Percentiles rank a stretch among this genome's conserved stretches.
phyloP scores from a whole-genome alignment of 2,329 filamentous ascomycete genomes.

The Dothideomycetes sp. region DNA sequence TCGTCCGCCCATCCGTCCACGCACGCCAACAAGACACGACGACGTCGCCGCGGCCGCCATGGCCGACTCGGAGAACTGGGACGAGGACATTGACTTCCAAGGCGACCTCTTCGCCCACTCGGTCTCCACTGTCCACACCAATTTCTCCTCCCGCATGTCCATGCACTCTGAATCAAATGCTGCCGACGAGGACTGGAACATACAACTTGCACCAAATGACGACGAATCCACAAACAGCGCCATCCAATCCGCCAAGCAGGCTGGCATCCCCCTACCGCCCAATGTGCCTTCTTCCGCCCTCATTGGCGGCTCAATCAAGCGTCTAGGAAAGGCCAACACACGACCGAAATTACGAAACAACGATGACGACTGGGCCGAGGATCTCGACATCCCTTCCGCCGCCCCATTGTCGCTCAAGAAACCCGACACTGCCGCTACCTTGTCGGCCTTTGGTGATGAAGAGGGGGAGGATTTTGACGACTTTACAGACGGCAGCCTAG shows the following conservation, averaged over 20 bases:
- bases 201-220: constrained; percentile 75
- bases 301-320: constrained; percentile 84
- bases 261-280: constrained; percentile 80
- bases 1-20: constrained; percentile 1
- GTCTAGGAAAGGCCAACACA: constrained; percentile 53
- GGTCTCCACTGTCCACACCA: constrained; percentile 58
- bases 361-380: constrained; percentile 41
- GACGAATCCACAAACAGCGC: constrained; percentile 74
- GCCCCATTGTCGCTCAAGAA: constrained; percentile 33
- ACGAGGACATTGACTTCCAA: constrained; percentile 39
- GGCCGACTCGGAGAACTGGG: constrained; percentile 59
- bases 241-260: constrained; percentile 74
- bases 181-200: constrained; percentile 79
- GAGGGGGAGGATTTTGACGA: constrained; percentile 66
- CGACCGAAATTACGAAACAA: constrained; percentile 23
- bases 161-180: constrained; percentile 67
- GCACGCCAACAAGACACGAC: constrained; percentile 1
- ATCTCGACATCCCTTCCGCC: constrained; percentile 33
- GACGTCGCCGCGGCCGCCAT: constrained; percentile 45
- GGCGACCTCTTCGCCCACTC: constrained; percentile 66
- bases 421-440: constrained; percentile 43
- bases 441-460: constrained; percentile 40
- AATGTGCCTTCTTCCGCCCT: constrained; percentile 83
- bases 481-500: constrained; percentile 87
- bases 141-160: constrained; percentile 67